Conservation (phyloP, 2,329 filamentous ascomycete species). For the Colletotrichum cereale region DNA sequence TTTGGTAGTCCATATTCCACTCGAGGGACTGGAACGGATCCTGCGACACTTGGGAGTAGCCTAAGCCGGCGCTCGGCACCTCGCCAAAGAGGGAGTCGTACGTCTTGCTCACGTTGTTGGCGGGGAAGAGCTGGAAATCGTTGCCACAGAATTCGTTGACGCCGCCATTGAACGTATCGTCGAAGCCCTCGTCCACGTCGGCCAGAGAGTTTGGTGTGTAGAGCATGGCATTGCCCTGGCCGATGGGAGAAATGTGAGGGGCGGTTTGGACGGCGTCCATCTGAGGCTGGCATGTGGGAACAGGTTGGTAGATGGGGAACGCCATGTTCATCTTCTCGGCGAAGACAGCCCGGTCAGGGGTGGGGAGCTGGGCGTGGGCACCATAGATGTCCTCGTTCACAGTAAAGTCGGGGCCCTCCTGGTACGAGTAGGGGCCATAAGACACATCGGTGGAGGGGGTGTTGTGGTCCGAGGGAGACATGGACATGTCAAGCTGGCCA, state of each 20-base stretch:
- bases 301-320: slow-evolving; percentile 39
- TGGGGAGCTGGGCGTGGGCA: slow-evolving; percentile 68
- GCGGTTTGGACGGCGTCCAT: slow-evolving; percentile 47
- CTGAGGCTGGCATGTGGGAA: slow-evolving; percentile 56
- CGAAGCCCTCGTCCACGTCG: slow-evolving; percentile 75
- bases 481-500: slow-evolving; percentile 53
- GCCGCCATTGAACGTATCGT: slow-evolving; percentile 61
- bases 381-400: slow-evolving; percentile 74
- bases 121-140: slow-evolving; percentile 76
- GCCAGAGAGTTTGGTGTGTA: slow-evolving; percentile 74
- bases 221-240: slow-evolving; percentile 76
- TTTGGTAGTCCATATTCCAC: slow-evolving; percentile 54
- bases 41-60: slow-evolving; percentile 66
- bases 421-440: slow-evolving; percentile 64
- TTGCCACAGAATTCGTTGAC: slow-evolving; percentile 52
- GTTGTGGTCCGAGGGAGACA: slow-evolving; percentile 64
- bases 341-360: slow-evolving; percentile 52
- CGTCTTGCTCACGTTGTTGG: slow-evolving; percentile 54
- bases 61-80: slow-evolving; percentile 62
- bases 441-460: slow-evolving; percentile 59
- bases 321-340: slow-evolving; percentile 38
- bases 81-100: slow-evolving; percentile 64
- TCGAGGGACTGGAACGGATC: slow-evolving; percentile 61
- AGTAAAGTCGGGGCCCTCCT: slow-evolving; percentile 72
- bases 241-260: slow-evolving; percentile 75